phyloP scores from a whole-genome alignment of 768 basidiomycete genomes.

The Pilatotrama ljubarskyi region DNA sequence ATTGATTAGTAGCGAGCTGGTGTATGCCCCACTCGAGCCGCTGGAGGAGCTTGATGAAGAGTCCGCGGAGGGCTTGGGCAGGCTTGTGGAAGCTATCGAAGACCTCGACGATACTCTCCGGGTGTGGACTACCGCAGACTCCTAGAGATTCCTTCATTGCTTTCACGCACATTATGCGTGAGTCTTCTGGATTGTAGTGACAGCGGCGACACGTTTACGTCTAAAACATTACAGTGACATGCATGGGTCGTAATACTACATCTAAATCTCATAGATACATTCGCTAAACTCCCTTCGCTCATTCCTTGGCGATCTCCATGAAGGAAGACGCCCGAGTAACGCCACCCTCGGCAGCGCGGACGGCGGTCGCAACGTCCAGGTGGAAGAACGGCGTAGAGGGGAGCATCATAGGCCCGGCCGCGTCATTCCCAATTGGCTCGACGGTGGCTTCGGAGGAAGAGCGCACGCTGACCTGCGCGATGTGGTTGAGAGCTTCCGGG shows the following conservation, averaged over 20 bases:
- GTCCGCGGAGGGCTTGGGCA: constrained; percentile 38
- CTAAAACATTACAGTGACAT: constrained; percentile 3
- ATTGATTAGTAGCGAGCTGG: constrained; percentile 50
- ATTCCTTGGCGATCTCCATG: background rate
- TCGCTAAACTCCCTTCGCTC: background rate
- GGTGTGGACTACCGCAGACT: constrained; percentile 57
- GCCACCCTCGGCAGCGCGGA: constrained; percentile 31
- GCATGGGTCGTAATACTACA: constrained; percentile 16
- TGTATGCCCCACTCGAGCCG: constrained; percentile 53
- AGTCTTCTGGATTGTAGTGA: too few relatives aligned
- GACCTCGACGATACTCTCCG: constrained; percentile 57
- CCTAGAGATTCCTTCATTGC: background rate
- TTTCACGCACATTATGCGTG: too few relatives aligned
- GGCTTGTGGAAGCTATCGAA: constrained; percentile 54
- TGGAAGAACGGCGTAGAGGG: constrained; percentile 84
- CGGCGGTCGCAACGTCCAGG: constrained; percentile 42
- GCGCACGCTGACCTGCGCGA: constrained; percentile 6
- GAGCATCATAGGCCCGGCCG: constrained; percentile 38
- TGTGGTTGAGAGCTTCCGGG: background rate
- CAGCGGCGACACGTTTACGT: background rate
- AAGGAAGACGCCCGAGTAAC: constrained; percentile 12
- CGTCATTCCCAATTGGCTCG: background rate
- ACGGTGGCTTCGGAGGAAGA: constrained; percentile 15
- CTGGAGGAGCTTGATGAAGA: constrained; percentile 41
- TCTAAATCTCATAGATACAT: background rate